phyloP scores from a whole-genome alignment of 2,329 filamentous ascomycete species.

The Fusarium sp. region DNA sequence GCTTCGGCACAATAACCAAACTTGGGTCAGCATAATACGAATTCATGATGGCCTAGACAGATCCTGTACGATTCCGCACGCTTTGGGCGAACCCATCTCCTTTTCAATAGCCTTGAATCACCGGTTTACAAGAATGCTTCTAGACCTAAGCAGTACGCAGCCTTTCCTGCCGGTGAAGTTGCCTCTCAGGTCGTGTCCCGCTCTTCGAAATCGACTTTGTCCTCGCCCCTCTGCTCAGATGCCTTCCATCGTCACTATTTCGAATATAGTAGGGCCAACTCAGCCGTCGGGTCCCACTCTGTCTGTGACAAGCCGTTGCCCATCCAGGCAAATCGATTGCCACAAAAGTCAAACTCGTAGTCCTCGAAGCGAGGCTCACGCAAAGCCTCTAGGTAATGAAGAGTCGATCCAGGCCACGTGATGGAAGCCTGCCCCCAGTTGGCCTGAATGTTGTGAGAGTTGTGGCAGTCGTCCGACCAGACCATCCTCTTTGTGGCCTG shows the following conservation, averaged over 20 bases:
- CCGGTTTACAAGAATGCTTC: neutral
- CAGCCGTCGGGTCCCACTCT: conserved; percentile 29
- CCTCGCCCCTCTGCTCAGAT: conserved; percentile 9
- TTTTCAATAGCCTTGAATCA: neutral
- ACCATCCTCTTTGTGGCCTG: conserved; percentile 27
- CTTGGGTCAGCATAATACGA: too few relatives aligned
- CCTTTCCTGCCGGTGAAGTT: conserved; percentile 19
- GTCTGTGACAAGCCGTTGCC: conserved; percentile 20
- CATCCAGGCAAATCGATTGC: conserved; percentile 18
- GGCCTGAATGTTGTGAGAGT: conserved; percentile 22
- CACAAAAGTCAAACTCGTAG: conserved; percentile 18
- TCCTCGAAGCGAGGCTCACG: conserved; percentile 20
- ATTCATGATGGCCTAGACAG: too few relatives aligned
- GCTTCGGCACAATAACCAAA: too few relatives aligned
- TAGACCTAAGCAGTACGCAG: neutral
- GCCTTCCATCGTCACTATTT: conserved; percentile 18
- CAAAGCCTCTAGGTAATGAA: conserved; percentile 26
- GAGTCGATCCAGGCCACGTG: conserved; percentile 24
- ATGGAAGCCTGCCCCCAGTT: conserved; percentile 32
- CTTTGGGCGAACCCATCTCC: too few relatives aligned
- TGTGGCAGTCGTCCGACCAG: conserved; percentile 26
- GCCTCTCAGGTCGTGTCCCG: conserved; percentile 6
- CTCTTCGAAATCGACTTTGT: conserved; percentile 15
- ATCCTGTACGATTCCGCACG: too few relatives aligned
- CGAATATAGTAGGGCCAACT: conserved; percentile 30